These are phyloP conservation scores for Aspergillus mulundensis DNA, from an alignment of 495 filamentous ascomycete genomes.

Conservation along the genomic window DNA sequence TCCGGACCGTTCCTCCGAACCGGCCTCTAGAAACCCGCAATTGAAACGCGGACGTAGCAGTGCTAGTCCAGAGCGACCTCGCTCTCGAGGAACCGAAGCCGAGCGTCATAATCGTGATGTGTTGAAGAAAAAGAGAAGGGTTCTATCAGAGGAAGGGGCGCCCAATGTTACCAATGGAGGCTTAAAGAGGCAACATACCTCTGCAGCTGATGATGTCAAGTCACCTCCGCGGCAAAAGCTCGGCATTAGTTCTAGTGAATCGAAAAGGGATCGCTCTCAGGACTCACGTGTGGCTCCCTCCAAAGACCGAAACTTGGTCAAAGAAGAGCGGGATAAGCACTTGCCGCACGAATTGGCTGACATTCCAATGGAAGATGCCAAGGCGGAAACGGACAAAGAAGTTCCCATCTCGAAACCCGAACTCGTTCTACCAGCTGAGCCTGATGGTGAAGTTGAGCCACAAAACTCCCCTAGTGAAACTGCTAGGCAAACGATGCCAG, in stretches of 20 bases:
- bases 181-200: conserved; percentile 28
- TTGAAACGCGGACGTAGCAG: conserved; percentile 65
- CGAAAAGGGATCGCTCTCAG: conserved; percentile 15
- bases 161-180: conserved; percentile 30
- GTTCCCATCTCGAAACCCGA: conserved; percentile 23
- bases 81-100: conserved; percentile 46
- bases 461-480: conserved; percentile 18
- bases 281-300: conserved; percentile 16
- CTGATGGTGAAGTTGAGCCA: conserved; percentile 36
- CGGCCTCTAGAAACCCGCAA: conserved; percentile 20
- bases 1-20: conserved; percentile 29
- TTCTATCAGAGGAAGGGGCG: conserved; percentile 41
- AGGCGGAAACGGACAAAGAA: conserved; percentile 37
- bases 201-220: conserved; percentile 21
- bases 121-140: conserved; percentile 48
- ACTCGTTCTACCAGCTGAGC: conserved; percentile 33
- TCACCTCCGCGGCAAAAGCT: conserved; percentile 24
- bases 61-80: conserved; percentile 60
- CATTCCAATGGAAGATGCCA: conserved; percentile 27
- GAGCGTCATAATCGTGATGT: conserved; percentile 32
- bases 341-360: conserved; percentile 26
- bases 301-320: conserved; percentile 22
- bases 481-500: conserved; percentile 29
- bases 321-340: conserved; percentile 32
- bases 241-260: conserved; percentile 18